Evolutionary conservation across 257 asterid species (phyloP), one percentile per base, ranked within the genome.

Genomic region (Knoxia roxburghii): DNA sequence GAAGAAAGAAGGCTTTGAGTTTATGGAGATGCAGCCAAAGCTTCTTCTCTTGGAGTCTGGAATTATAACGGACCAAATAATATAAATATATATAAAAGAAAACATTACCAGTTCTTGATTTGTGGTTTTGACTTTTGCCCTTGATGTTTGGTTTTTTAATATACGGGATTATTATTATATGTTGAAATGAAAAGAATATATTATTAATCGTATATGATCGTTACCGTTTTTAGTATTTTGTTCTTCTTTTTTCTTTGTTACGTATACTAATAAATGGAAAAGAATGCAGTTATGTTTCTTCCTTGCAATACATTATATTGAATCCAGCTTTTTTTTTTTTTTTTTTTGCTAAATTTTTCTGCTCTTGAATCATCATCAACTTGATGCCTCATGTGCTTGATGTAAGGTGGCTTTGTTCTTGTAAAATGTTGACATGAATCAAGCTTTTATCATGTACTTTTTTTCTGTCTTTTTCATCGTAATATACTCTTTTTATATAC

Each of bases 31-130:
- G 62, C 6, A 66, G 58, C 18, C 61, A 35, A 66, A 51, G 14
- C 61, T 9, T 66, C 20, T n/a, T n/a, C n/a, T n/a, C 64, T 33
- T 66, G 70, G 30, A 65, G 50, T 21, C 61, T 66, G 37, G 61
- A 51, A 66, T 12, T 60, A 6, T n/a, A n/a, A 40, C 21, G 21
- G 12, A 40, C 27, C 51, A 21, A 2, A 1, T 59, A n/a, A n/a
- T n/a, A n/a, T n/a, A n/a, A 30, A 50, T 20, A 1, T 21, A 17
- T 48, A 48, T 48, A 48, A 45, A 3, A 48, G 6, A 39, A 9
- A 37, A 9, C 41, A 37, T 37, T 37, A 9, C 18, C 4, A 58
- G 6, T 17, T 32, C 48, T 60, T 58, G 30, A 60, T 60, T 11
- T 43, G n/a, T n/a, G 51, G 30, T 61, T 59, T 61, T 61, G 66